Evolutionary conservation across 768 basidiomycete genomes (phyloP).

Genomic region (Auricularia cornea): DNA sequence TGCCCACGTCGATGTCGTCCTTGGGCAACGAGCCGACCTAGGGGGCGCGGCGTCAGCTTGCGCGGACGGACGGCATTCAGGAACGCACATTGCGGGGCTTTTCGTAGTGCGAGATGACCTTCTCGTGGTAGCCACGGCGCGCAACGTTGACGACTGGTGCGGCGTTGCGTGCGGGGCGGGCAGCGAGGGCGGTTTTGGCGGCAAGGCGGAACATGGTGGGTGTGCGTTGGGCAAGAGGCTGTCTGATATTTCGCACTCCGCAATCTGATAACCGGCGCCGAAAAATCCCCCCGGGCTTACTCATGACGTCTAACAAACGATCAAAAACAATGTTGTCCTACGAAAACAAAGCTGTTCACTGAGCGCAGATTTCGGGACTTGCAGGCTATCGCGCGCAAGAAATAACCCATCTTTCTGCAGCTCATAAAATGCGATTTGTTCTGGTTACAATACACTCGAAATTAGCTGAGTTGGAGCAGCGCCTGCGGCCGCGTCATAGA

Average conservation of each 20-base stretch:
- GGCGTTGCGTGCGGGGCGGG: background rate
- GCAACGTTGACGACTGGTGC: background rate
- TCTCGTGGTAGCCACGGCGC: slow-evolving; percentile 80
- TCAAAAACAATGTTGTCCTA: too few species aligned
- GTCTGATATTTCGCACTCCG: too few species aligned
- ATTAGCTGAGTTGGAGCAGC: too few species aligned
- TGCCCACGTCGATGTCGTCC: slow-evolving; percentile 84
- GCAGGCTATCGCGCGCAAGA: too few species aligned
- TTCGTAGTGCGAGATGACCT: slow-evolving; percentile 97
- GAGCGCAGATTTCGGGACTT: too few species aligned
- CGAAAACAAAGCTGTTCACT: too few species aligned
- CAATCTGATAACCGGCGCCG: background rate
- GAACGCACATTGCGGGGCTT: slow-evolving; percentile 85
- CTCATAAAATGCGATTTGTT: too few species aligned
- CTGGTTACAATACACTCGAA: too few species aligned
- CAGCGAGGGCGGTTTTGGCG: background rate
- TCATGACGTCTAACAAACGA: too few species aligned
- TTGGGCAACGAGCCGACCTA: slow-evolving; percentile 97
- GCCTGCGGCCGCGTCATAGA: too few species aligned
- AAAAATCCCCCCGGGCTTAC: too few species aligned
- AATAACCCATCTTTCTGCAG: too few species aligned
- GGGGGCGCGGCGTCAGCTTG: slow-evolving; percentile 17
- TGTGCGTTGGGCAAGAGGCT: background rate
- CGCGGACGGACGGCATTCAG: slow-evolving; percentile 17
- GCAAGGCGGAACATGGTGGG: background rate